A percentile compares a stretch with the other conserved stretches of the same genome.
Evolutionary conservation across 2,329 filamentous ascomycete genomes (phyloP).

Genomic region (Ascochyta pisi): DNA sequence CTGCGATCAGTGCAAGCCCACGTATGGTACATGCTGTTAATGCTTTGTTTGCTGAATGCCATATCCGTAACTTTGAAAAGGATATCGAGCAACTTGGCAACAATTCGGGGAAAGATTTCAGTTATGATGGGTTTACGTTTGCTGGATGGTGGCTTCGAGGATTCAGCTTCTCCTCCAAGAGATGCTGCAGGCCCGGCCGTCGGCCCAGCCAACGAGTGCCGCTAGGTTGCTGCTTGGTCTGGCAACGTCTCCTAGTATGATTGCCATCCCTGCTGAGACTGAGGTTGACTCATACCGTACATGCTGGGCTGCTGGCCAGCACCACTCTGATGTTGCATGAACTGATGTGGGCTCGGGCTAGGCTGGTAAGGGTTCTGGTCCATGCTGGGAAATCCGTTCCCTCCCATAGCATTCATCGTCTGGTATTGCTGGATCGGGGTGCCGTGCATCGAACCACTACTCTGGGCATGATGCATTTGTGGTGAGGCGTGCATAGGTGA

Average conservation of each 20-base stretch:
- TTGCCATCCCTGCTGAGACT: slow-evolving; percentile 52
- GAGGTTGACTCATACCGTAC: slow-evolving; percentile 59
- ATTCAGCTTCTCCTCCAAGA: neutral
- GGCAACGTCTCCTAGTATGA: slow-evolving; percentile 34
- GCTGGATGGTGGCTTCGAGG: neutral
- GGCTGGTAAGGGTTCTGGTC: slow-evolving; percentile 59
- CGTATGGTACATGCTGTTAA: neutral
- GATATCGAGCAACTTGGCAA: neutral
- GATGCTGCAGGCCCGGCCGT: neutral
- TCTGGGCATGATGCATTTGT: slow-evolving; percentile 56
- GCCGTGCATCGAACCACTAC: slow-evolving; percentile 52
- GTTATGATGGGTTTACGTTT: neutral
- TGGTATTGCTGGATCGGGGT: slow-evolving; percentile 55
- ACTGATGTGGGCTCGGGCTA: slow-evolving; percentile 56
- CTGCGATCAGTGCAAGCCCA: neutral
- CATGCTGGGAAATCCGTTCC: slow-evolving; percentile 54
- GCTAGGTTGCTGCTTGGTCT: neutral
- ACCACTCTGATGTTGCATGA: slow-evolving; percentile 53
- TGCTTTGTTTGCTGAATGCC: neutral
- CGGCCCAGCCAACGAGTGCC: neutral
- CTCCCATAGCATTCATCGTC: slow-evolving; percentile 55
- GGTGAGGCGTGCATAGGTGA: slow-evolving; percentile 58
- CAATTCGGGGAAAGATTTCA: neutral
- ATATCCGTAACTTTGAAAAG: neutral
- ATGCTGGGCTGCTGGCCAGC: slow-evolving; percentile 58